Evolutionary conservation across 768 basidiomycete species (phyloP).

Genomic region (Auriscalpium vulgare): DNA sequence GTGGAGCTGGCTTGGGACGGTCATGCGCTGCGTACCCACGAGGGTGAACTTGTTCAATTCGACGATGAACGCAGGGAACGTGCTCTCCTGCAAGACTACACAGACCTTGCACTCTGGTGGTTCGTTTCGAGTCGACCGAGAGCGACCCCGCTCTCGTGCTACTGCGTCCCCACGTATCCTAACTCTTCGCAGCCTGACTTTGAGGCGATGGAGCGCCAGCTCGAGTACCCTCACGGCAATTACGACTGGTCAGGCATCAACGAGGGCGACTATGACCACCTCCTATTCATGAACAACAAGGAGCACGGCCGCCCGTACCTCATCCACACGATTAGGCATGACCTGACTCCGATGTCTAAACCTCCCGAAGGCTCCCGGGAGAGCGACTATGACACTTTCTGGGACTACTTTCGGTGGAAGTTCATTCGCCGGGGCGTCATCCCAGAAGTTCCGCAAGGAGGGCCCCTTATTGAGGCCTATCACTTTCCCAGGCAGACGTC

Average conservation of each 20-base stretch:
- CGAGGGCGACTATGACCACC: slow-evolving; percentile 39
- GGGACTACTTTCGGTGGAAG: slow-evolving; percentile 48
- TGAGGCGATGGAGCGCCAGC: slow-evolving; percentile 39
- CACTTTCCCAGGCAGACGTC: slow-evolving; percentile 34
- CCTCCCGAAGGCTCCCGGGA: slow-evolving; percentile 48
- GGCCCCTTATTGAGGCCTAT: slow-evolving; percentile 54
- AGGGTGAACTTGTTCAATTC: slow-evolving; percentile 31
- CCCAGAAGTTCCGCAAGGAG: slow-evolving; percentile 42
- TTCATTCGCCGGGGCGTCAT: slow-evolving; percentile 40
- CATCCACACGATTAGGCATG: slow-evolving; percentile 50
- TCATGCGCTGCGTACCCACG: slow-evolving; percentile 27
- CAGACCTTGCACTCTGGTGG: slow-evolving; percentile 51
- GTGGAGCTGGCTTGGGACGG: slow-evolving; percentile 35
- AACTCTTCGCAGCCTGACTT: slow-evolving; percentile 46
- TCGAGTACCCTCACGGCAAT: slow-evolving; percentile 41
- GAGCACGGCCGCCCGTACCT: slow-evolving; percentile 48
- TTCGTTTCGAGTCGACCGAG: slow-evolving; percentile 55
- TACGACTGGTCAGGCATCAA: slow-evolving; percentile 48
- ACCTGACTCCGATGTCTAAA: slow-evolving; percentile 56
- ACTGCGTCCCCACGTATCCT: slow-evolving; percentile 56
- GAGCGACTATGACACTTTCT: slow-evolving; percentile 39
- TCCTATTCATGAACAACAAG: slow-evolving; percentile 48
- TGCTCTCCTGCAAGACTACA: slow-evolving; percentile 56
- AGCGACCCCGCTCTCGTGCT: slow-evolving; percentile 43
- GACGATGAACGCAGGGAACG: slow-evolving; percentile 38